These are phyloP conservation scores for Musa itinerans DNA, from an alignment of 176 grass and related monocot species.

Conservation along the genomic window DNA sequence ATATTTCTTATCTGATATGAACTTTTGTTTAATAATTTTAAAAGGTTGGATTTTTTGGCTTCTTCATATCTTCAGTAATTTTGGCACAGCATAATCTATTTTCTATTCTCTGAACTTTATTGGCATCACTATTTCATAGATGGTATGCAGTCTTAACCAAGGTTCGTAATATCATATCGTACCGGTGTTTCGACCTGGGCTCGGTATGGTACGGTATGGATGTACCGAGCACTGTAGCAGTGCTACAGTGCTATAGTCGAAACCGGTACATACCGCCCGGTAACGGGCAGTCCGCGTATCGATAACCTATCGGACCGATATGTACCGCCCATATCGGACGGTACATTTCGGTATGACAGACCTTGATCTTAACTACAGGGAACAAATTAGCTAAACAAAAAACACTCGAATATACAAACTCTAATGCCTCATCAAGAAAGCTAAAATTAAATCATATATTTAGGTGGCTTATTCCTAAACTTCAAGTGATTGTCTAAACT, in stretches of 20 bases:
- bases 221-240: no score
- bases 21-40: not conserved
- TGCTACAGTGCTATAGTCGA: no score
- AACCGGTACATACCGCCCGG: no score
- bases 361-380: not conserved
- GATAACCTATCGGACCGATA: no score
- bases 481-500: not conserved
- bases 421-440: not conserved
- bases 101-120: not conserved
- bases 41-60: not conserved
- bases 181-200: no score
- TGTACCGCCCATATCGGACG: no score
- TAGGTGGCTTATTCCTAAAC: not conserved
- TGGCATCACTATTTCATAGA: not conserved
- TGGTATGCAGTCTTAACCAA: not conserved
- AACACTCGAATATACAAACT: not conserved
- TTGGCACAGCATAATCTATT: not conserved
- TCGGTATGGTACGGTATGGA: no score
- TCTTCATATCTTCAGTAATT: not conserved
- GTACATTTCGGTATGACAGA: no score
- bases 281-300: no score
- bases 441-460: not conserved
- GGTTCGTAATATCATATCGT: no score
- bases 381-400: not conserved
- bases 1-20: not conserved